Evolutionary conservation across 352 stramenopile genomes (phyloP).

Genomic region (Globisporangium middletonii): DNA sequence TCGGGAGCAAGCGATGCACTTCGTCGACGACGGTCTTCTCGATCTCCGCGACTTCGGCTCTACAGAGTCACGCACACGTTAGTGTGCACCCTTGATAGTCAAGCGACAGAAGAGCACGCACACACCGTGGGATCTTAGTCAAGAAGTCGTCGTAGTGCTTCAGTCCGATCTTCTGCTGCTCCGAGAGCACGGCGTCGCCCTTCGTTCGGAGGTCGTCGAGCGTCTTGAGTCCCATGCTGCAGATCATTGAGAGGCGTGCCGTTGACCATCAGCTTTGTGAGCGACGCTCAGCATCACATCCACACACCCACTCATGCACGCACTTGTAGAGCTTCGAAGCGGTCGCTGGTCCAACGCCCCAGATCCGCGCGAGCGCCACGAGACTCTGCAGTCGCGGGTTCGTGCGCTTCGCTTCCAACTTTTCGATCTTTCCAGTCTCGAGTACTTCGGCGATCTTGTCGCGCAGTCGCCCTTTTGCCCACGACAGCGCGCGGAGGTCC

Average conservation of each 20-base stretch:
- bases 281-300: not conserved
- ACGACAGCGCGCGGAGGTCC: slow-evolving; percentile 57
- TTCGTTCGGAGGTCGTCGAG: slow-evolving; percentile 44
- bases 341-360: slow-evolving; percentile 73
- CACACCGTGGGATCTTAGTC: slow-evolving; percentile 65
- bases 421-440: slow-evolving; percentile 65
- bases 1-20: slow-evolving; percentile 56
- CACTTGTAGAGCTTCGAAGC: slow-evolving; percentile 74
- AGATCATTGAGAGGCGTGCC: not conserved
- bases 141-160: slow-evolving; percentile 80
- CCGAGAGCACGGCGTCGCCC: slow-evolving; percentile 31
- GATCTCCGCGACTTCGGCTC: slow-evolving; percentile 66
- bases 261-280: not conserved
- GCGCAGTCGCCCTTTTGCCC: slow-evolving; percentile 59
- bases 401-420: slow-evolving; percentile 75
- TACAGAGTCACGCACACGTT: slow-evolving; percentile 6
- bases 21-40: slow-evolving; percentile 68
- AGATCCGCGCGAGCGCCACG: slow-evolving; percentile 64
- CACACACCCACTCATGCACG: slow-evolving; percentile 1
- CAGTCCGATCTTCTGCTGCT: slow-evolving; percentile 73
- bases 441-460: slow-evolving; percentile 75
- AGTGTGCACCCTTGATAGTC: too few relatives aligned
- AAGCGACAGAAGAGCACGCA: too few relatives aligned
- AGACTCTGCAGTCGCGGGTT: slow-evolving; percentile 52
- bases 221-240: slow-evolving; percentile 53